Evolutionary conservation across 1,284 basidiomycete genomes (phyloP), one percentile per base, ranked within the genome.

Genomic region (Vanrija sp.): DNA sequence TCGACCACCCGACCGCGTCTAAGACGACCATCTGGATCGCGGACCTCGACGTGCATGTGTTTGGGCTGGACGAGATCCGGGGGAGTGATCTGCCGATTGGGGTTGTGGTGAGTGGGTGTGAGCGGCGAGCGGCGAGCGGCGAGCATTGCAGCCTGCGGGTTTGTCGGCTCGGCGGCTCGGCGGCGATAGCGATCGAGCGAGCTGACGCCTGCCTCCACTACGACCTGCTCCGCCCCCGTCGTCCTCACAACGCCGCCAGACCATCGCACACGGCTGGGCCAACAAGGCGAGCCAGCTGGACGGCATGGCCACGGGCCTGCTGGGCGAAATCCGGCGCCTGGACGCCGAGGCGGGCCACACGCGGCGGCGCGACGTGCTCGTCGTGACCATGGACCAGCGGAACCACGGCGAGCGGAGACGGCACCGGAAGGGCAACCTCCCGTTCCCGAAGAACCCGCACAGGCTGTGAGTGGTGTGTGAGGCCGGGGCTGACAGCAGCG

Each of bases 391-490:
- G 87, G 87, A 90, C 62, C 86, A 88, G 61, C 80, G 87, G 2
- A 89, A 89, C 64, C 88, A 90, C 59, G 88, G 88, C 6, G 69
- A 71, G 42, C 77, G 88, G 36, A 66, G 83, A n/a, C 69, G 83
- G 2, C 77, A 84, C 47, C 62, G 73, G n/a, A 73, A 69, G 22
- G 78, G 80, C 16, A 88, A 88, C 65, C 64, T 80, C 18, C 78
- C 75, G 2, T 88, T 84, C 81, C 78, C 77, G 47, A 72, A 79
- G 56, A 89, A 89, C 61, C 78, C 81, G 19, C 75, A 77, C 2
- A 87, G 89, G 76, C 56, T 73, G 66, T 71, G 37, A 50, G 69
- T 60, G n/a, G 6, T 14, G 16, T n/a, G 18, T 18, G 27, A 6
- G 24, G 15, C 22, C 22, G 12, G 18, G 4, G 24, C 50, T 52